Base-by-base conservation (phyloP, 768 basidiomycete species). In the Austroboletus festivus region DNA sequence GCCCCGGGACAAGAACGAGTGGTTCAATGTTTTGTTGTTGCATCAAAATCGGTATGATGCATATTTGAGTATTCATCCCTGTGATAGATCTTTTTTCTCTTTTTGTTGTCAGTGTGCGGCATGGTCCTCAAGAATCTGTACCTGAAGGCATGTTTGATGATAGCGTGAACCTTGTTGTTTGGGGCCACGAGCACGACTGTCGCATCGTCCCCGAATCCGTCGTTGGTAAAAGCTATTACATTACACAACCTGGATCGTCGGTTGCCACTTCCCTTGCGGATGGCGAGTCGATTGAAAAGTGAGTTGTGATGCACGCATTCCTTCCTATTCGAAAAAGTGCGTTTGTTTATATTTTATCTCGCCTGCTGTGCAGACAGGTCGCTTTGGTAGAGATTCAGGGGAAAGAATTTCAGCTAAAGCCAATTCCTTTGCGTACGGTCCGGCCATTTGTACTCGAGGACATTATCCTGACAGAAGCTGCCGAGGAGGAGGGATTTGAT, bases 121-220 rank as follows among this genome's bases (percentile, higher is more conserved):
- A 93, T 63, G 93, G 92, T 2, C 92, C 93, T 16, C 92, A 97
- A 64, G 89, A 93, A 56, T 92, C 79, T 12, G 94, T 98, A 1
- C 93, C 95, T 8, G 96, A 98, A 60, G 88, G 89, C 51, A 88
- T 97, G 83, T 99, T 99, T 57, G 95, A 98, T 62, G 92, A 99
- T 61, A 87, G 84, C 58, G 77, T 97, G 30, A 83, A 97, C 58
- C 77, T 99, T 15, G 90, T 99, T 7, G 76, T 99, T 2, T 99
- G 96, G 96, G 96, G 96, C 7, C 96, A 99, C 65, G 96, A 99
- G 67, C 96, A 99, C 63, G 96, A 98, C 67, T 98, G 95, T 60
- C 82, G 94, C 24, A 89, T 95, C 46, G 73, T 82, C 2, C 95
- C 96, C 1, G 92, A 96, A 60, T 78, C 83, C 5, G 95, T 99